phyloP scores from a whole-genome alignment of 2,329 filamentous ascomycete genomes.

The Trichoderma semiorbis region DNA sequence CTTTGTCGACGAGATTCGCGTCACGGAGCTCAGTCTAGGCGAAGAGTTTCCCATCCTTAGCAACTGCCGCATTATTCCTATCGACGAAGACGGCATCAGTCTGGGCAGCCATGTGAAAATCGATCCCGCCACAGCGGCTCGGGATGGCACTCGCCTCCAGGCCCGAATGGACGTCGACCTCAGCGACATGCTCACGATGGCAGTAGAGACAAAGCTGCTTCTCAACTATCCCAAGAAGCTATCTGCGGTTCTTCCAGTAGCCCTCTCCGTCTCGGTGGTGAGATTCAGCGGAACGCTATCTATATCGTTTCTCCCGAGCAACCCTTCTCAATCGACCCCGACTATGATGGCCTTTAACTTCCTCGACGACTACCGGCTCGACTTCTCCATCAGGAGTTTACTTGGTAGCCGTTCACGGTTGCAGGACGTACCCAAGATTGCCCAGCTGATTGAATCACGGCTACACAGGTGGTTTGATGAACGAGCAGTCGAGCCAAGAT shows the following conservation, averaged over 20 bases:
- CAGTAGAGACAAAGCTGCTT: conserved; percentile 87
- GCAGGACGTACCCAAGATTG: conserved; percentile 85
- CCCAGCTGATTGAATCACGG: conserved; percentile 74
- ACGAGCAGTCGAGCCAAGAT: conserved; percentile 77
- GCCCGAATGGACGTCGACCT: conserved; percentile 96
- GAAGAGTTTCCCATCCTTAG: conserved; percentile 99
- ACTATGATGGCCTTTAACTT: conserved; percentile 96
- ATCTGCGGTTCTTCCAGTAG: conserved; percentile 86
- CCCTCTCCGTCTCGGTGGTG: conserved; percentile 85
- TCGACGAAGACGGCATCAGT: conserved; percentile 71
- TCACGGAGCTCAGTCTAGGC: conserved; percentile 89
- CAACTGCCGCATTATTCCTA: conserved; percentile 92
- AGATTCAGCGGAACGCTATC: conserved; percentile 93
- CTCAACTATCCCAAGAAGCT: conserved; percentile 92
- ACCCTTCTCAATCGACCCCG: conserved; percentile 63
- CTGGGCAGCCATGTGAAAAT: conserved; percentile 51
- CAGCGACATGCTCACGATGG: conserved; percentile 91
- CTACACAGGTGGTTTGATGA: conserved; percentile 88
- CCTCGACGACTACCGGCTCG: conserved; percentile 79
- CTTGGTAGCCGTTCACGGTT: conserved; percentile 75
- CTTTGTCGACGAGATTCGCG: conserved; percentile 88
- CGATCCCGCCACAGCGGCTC: conserved; percentile 49
- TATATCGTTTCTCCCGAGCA: conserved; percentile 84
- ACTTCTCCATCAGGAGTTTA: conserved; percentile 76
- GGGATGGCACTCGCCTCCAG: conserved; percentile 74